A percentile compares a stretch with the other conserved stretches of the same genome.
These are phyloP conservation scores for Jatropha podagrica DNA, from an alignment of 441 rosid genomes.

Conservation along the genomic window DNA sequence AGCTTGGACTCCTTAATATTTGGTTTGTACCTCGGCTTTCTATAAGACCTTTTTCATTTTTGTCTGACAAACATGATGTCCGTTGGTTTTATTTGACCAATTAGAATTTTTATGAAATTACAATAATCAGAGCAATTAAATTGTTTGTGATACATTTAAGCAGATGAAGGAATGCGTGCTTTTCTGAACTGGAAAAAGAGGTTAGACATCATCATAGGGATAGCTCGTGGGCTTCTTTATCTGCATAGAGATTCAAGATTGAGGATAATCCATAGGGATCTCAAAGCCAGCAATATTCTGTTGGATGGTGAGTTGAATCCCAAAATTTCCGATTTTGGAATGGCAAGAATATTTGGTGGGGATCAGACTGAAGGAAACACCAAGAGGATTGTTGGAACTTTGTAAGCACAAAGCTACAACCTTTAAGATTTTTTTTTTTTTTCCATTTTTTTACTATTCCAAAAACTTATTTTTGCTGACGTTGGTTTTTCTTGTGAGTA, in stretches of 20 bases:
- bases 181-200: conserved; percentile 46
- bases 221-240: conserved; percentile 58
- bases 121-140: background rate
- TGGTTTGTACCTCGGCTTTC: conserved; percentile 26
- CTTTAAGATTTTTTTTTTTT: too few species aligned
- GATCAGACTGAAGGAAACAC: conserved; percentile 56
- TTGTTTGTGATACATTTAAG: conserved; percentile 26
- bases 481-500: background rate
- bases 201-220: conserved; percentile 47
- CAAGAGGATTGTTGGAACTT: conserved; percentile 57
- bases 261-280: conserved; percentile 62
- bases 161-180: conserved; percentile 25
- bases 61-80: background rate
- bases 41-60: background rate
- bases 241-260: conserved; percentile 66
- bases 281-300: conserved; percentile 64
- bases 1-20: conserved; percentile 50
- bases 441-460: background rate
- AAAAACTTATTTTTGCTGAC: background rate
- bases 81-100: background rate
- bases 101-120: background rate
- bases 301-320: conserved; percentile 53
- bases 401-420: conserved; percentile 34
- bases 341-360: conserved; percentile 67
- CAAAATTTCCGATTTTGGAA: conserved; percentile 64